Base-by-base conservation (phyloP, 306 rosid genomes). In the Castanopsis chinensis region DNA sequence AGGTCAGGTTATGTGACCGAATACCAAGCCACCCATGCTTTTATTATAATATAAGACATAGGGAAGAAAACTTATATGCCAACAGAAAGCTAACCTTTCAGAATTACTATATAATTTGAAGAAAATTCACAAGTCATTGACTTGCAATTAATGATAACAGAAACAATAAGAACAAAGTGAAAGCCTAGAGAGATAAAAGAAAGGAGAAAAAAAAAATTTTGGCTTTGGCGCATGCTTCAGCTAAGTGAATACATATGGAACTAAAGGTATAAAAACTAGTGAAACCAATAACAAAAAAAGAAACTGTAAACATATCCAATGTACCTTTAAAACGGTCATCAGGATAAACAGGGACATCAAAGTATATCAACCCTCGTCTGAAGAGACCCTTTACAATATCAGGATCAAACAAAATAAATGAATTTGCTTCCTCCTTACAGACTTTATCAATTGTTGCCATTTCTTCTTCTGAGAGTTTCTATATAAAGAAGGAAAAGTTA, bases 381-480 rank as follows among this genome's bases (percentile, higher is more conserved):
- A 25, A 82, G 81, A 92, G 94, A 80, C 85, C 93, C 83, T 83
- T 92, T 53, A 91, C 81, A 59, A 87, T 32, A 32, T 89, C 88
- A 65, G 97, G 90, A 77, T 94, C 94, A 63, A 91, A 92, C 59
- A 84, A 71, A 64, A 84, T 85, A 82, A 82, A 89, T 82, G 97
- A 94, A 88, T 92, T 92, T 76, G 80, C 97, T 74, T 92, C 97
- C 85, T 89, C 97, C 89, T 89, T 83, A 81, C 98, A 91, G 63
- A 91, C 73, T 91, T 92, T 92, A 89, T 94, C 98, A 83, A 92
- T 88, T 51, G 90, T 86, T 70, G 92, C 92, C 86, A 68, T 88
- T 83, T 94, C 98, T 80, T 91, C 98, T 77, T 91, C 93, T 13
- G 95, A 89, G 74, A 94, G 97, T 92, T 89, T 94, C 98, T 94